Conservation (phyloP, 2,329 filamentous ascomycete species). For the Calonectria pseudoturangicola region DNA sequence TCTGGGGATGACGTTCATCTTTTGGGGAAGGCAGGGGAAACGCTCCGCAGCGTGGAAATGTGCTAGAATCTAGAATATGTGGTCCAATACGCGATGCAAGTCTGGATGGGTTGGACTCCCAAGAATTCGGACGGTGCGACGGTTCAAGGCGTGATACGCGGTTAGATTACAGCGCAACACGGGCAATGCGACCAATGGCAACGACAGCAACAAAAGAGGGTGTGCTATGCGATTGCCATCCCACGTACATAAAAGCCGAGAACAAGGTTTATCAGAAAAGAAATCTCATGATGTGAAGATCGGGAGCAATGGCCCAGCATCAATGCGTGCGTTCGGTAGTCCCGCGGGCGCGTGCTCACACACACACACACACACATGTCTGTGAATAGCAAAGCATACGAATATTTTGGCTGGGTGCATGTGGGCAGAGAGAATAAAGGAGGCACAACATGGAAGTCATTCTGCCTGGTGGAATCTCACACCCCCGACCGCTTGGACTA, state of each 20-base stretch:
- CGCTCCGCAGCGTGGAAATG: not conserved
- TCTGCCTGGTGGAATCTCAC: not conserved
- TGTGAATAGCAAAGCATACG: too few species aligned
- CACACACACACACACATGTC: too few species aligned
- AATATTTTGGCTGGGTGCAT: too few species aligned
- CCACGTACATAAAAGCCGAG: not conserved
- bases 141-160: slow-evolving; percentile 3
- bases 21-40: not conserved
- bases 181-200: not conserved
- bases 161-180: not conserved
- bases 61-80: not conserved
- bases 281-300: not conserved
- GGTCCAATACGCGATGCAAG: not conserved
- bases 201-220: not conserved
- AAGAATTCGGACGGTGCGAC: not conserved
- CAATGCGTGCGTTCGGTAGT: not conserved
- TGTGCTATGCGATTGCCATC: not conserved
- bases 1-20: not conserved
- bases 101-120: too few species aligned
- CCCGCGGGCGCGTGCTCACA: too few species aligned
- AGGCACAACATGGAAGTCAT: not conserved
- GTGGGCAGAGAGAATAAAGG: not conserved
- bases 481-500: not conserved
- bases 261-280: not conserved
- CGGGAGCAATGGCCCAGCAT: not conserved